Conservation (phyloP, 164 flowering plant species). For the Berberis thunbergii region DNA sequence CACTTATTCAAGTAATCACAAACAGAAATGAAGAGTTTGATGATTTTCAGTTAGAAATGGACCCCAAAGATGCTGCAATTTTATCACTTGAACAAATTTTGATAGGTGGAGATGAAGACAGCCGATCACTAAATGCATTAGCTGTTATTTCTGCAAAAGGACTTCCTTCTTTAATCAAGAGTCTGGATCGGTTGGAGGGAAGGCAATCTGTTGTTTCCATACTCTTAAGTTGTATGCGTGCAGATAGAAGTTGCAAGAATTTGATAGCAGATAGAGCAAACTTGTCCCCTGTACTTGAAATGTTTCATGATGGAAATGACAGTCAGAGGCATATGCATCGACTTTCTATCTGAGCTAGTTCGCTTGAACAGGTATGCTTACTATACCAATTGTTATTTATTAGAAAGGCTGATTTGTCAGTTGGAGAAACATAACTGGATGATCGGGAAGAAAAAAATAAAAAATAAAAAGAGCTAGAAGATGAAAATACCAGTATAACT, state of each 20-base stretch:
- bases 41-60: constrained; percentile 36
- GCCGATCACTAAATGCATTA: constrained; percentile 35
- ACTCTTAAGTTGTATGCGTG: constrained; percentile 50
- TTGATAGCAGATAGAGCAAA: constrained; percentile 49
- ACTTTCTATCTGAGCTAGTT: constrained; percentile 51
- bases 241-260: constrained; percentile 46
- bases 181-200: constrained; percentile 39
- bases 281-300: constrained; percentile 48
- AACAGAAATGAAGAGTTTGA: constrained; percentile 30
- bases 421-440: too few species aligned
- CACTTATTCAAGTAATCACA: constrained; percentile 40
- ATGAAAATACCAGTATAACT: too few species aligned
- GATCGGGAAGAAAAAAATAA: too few species aligned
- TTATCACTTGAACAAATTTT: constrained; percentile 53
- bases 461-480: too few species aligned
- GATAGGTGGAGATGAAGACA: constrained; percentile 52
- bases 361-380: constrained; percentile 41
- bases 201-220: constrained; percentile 39
- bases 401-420: too few species aligned
- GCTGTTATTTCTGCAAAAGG: constrained; percentile 39
- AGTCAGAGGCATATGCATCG: constrained; percentile 43
- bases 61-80: constrained; percentile 64
- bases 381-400: not conserved
- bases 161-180: constrained; percentile 43
- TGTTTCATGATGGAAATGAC: constrained; percentile 61